These are phyloP conservation scores for Lonicera japonica DNA, from an alignment of 129 eudicot species.

Conservation along the genomic window DNA sequence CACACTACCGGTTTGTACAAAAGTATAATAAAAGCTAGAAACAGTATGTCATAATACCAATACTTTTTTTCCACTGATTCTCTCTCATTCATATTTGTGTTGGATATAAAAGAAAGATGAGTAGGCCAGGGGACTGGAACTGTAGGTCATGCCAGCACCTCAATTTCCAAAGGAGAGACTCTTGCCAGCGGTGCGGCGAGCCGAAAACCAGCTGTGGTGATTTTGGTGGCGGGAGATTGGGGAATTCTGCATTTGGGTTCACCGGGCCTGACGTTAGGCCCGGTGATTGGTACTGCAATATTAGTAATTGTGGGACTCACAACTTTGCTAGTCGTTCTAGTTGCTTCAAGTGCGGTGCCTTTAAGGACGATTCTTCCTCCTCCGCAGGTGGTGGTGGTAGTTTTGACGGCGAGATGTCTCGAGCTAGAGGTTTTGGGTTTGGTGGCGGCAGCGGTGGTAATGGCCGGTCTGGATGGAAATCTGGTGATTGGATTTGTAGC, in stretches of 20 bases:
- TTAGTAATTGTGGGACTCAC: conserved; percentile 89
- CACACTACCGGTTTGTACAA: not conserved
- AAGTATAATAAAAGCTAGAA: too few species aligned
- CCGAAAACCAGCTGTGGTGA: conserved; percentile 19
- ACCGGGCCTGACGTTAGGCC: conserved; percentile 96
- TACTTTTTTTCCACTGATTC: not conserved
- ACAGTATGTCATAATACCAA: not conserved
- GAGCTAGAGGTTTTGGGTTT: conserved; percentile 34
- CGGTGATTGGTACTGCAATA: conserved; percentile 95
- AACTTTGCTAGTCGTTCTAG: conserved; percentile 97
- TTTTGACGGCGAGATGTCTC: conserved; percentile 32
- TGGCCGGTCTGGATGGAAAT: conserved; percentile 77
- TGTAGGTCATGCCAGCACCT: conserved; percentile 99
- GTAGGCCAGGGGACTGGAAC: conserved; percentile 99
- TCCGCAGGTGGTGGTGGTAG: conserved; percentile 26
- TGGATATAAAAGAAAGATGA: conserved; percentile 34
- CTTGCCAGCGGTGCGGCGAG: conserved; percentile 97
- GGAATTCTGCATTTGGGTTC: conserved; percentile 41
- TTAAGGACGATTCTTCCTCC: conserved; percentile 57
- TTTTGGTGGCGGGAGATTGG: conserved; percentile 41
- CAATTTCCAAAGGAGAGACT: conserved; percentile 95
- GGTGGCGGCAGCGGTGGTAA: conserved; percentile 34
- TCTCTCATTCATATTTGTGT: not conserved
- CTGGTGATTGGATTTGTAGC: conserved; percentile 98
- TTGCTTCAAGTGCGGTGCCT: conserved; percentile 96